phyloP scores from a whole-genome alignment of 768 basidiomycete genomes.

The Podaxis sp. region DNA sequence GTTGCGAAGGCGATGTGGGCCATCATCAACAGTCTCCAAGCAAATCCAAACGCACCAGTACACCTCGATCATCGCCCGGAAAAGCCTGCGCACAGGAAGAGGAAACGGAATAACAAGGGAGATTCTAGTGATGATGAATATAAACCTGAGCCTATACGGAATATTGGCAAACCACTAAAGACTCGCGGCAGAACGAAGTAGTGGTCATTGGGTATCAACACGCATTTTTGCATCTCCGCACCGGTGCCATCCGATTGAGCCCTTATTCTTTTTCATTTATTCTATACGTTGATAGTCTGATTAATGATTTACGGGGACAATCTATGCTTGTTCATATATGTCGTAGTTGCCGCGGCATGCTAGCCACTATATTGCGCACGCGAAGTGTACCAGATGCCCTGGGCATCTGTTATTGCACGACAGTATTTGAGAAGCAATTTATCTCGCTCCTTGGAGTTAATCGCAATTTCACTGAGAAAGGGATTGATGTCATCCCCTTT shows the following conservation, averaged over 20 bases:
- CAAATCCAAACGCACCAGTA: constrained; percentile 33
- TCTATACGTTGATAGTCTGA: background rate
- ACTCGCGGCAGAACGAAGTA: constrained; percentile 41
- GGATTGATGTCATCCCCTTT: constrained; percentile 76
- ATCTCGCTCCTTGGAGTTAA: constrained; percentile 87
- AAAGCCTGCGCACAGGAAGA: constrained; percentile 18
- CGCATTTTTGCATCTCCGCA: background rate
- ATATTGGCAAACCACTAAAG: constrained; percentile 35
- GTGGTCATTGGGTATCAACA: constrained; percentile 6
- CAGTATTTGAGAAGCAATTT: constrained; percentile 86
- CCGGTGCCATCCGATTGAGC: background rate
- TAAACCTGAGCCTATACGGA: constrained; percentile 42
- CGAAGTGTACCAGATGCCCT: constrained; percentile 75
- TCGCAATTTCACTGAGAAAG: constrained; percentile 79
- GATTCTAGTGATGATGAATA: constrained; percentile 48
- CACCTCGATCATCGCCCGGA: constrained; percentile 17
- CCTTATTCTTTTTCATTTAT: background rate
- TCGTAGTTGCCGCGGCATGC: background rate
- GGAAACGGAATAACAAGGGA: constrained; percentile 32
- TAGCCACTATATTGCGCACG: constrained; percentile 60
- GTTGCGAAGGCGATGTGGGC: constrained; percentile 61
- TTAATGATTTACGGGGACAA: background rate
- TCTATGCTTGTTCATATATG: background rate
- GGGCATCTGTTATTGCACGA: constrained; percentile 66
- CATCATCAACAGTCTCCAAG: constrained; percentile 43